Conservation (phyloP, 2,329 filamentous ascomycete genomes). For the Helotiales sp. region DNA sequence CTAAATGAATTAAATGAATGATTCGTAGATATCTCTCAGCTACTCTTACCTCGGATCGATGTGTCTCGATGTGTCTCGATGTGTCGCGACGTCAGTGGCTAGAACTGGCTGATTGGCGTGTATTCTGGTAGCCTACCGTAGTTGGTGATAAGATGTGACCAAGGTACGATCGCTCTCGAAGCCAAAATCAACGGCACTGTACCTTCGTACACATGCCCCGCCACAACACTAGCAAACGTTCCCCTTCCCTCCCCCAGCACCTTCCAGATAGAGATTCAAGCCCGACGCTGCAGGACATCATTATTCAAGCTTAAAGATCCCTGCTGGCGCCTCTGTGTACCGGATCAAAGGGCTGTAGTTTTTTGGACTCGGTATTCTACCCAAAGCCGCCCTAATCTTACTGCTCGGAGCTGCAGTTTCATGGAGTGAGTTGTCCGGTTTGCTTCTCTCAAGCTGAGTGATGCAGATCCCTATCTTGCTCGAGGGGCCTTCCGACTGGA, state of each 20-base stretch:
- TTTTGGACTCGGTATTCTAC: slow-evolving; percentile 7
- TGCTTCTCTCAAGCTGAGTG: neutral
- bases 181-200: neutral
- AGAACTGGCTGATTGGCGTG: too few relatives aligned
- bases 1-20: neutral
- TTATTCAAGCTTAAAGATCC: slow-evolving; percentile 11
- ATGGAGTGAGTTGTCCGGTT: slow-evolving; percentile 6
- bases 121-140: too few relatives aligned
- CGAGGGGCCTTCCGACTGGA: neutral
- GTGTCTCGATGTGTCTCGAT: too few relatives aligned
- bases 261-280: slow-evolving; percentile 7
- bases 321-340: neutral
- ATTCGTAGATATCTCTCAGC: neutral
- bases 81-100: too few relatives aligned
- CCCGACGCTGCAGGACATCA: slow-evolving; percentile 6
- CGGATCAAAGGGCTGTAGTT: neutral
- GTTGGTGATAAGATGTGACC: slow-evolving; percentile 4
- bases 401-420: slow-evolving; percentile 15
- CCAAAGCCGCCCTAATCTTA: slow-evolving; percentile 6
- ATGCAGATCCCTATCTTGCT: slow-evolving; percentile 10
- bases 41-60: neutral
- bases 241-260: neutral
- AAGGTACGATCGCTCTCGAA: slow-evolving; percentile 1
- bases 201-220: neutral
- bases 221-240: neutral